Base-by-base conservation (phyloP, 352 stramenopile genomes). In the Pythium biforme region DNA sequence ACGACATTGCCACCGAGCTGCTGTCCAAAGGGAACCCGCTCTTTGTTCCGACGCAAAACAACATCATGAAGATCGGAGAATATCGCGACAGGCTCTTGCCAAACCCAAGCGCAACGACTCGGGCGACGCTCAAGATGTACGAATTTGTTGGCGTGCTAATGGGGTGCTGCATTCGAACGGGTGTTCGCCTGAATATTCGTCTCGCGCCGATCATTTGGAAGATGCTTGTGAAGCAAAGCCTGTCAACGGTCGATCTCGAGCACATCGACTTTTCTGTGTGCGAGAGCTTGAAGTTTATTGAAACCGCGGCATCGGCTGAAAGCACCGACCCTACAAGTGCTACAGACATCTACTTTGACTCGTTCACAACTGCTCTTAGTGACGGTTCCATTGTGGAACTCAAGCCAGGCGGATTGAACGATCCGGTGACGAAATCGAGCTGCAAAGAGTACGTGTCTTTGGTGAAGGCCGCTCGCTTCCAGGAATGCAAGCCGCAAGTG, bases 171-270 rank as follows among this genome's bases (percentile, higher is more conserved):
- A 62, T 93, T 2, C 76, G 84, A n/a, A 93, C 84, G 6, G 84
- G 84, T 0, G 84, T 93, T 20, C 75, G 81, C 4, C 63, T 93
- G 31, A 90, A 90, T 27, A 68, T 93, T 41, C 81, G 81, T 22
- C 50, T 93, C 29, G 82, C 84, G 6, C 84, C 84, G 19, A 72
- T 91, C 17, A 74, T 91, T 34, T 93, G 84, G 84, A 93, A 93
- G 57, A 76, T 89, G 71, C 52, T 93, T 3, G 84, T 91, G 29
- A 86, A 89, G 39, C 81, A 93, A 53, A 88, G 66, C n/a, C 62
- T 90, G 4, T 55, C 72, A 15, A 69, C 84, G 9, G 59, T 74
- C 4, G 84, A 93, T 40, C 63, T 93, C 0, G 76, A 90, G 31
- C 79, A 75, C 47, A 74, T 93, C 25, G 81, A 89, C 43, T 68